phyloP scores from a whole-genome alignment of 2,329 filamentous ascomycete species.

The Xylaria sp. region DNA sequence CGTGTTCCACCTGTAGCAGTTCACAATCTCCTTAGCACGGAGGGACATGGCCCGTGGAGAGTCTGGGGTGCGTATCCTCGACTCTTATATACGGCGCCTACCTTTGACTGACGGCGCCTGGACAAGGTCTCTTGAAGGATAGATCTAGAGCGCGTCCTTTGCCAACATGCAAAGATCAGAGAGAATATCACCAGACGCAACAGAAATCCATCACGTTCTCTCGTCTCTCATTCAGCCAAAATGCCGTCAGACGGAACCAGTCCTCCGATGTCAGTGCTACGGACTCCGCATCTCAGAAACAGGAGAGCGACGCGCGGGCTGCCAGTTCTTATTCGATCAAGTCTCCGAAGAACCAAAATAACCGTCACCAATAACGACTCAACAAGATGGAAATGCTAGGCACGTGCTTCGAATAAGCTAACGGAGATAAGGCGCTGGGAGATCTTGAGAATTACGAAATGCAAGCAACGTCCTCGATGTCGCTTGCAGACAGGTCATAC shows the following conservation, averaged over 20 bases:
- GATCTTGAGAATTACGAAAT: not conserved
- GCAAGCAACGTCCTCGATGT: not conserved
- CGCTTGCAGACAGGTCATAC: not conserved
- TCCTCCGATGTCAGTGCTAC: not conserved
- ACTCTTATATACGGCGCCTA: slow-evolving; percentile 19
- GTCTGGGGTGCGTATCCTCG: slow-evolving; percentile 20
- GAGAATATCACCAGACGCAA: not conserved
- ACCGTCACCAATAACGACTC: not conserved
- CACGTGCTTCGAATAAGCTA: not conserved
- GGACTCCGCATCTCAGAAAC: not conserved
- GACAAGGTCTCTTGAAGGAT: not conserved
- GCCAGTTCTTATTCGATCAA: not conserved
- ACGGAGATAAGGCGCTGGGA: not conserved
- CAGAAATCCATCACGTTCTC: not conserved
- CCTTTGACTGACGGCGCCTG: slow-evolving; percentile 17
- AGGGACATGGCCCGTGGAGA: slow-evolving; percentile 20
- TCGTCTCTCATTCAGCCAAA: not conserved
- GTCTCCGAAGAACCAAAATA: not conserved
- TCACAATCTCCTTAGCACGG: slow-evolving; percentile 12
- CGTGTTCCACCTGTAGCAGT: slow-evolving; percentile 3
- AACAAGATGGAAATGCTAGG: not conserved
- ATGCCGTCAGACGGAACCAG: not conserved
- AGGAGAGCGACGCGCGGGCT: not conserved
- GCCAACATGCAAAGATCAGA: not conserved
- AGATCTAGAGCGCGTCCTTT: not conserved